Conservation (phyloP, 31 red algal genomes). For the Endocladia muricata region DNA sequence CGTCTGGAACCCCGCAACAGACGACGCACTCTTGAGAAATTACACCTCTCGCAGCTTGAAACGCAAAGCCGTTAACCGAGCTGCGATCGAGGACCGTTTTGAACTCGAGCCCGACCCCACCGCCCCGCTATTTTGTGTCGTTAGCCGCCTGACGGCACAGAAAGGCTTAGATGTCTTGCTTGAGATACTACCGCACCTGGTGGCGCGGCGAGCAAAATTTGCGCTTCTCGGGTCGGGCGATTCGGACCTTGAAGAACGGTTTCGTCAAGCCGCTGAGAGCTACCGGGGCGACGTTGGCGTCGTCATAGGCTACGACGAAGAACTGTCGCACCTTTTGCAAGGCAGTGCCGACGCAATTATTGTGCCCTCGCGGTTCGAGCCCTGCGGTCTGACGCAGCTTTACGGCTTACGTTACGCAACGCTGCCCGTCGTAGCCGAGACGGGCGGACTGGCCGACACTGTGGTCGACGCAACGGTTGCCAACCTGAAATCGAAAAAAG, state of each 20-base stretch:
- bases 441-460: conserved; percentile 17
- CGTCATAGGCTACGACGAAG: conserved; percentile 5
- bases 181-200: too few species aligned
- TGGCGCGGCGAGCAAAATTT: too few species aligned
- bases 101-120: too few species aligned
- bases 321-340: conserved; percentile 14
- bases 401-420: not conserved
- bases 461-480: too few species aligned
- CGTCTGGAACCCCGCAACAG: not conserved
- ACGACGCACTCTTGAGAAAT: conserved; percentile 3
- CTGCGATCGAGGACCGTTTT: too few species aligned
- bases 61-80: not conserved
- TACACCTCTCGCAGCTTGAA: not conserved
- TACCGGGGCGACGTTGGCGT: not conserved
- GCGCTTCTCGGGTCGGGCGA: too few species aligned
- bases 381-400: conserved; percentile 28
- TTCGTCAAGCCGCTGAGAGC: not conserved
- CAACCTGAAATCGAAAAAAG: too few species aligned
- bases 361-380: conserved; percentile 19
- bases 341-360: conserved; percentile 13
- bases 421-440: conserved; percentile 7
- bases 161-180: too few species aligned
- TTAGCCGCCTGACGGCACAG: too few species aligned
- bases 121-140: too few species aligned
- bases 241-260: conserved; percentile 1